Percentiles rank a stretch among this genome's conserved stretches.
These are phyloP conservation scores for Leccinum subgranulosum DNA, from an alignment of 768 basidiomycete genomes.

Conservation along the genomic window DNA sequence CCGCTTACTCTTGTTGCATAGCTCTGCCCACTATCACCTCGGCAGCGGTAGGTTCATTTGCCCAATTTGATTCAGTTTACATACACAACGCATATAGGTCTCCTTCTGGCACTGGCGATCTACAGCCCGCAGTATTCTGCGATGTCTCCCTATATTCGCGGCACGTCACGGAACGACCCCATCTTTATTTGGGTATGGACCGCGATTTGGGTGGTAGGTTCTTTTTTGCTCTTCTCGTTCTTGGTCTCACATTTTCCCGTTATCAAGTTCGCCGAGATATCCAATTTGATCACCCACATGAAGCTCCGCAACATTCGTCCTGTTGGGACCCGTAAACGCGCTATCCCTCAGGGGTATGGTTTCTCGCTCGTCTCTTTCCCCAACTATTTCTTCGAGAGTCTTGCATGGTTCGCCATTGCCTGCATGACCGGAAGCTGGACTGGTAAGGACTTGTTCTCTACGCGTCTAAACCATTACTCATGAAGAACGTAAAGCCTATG, in stretches of 20 bases:
- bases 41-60: slow-evolving; percentile 49
- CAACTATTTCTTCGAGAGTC: slow-evolving; percentile 90
- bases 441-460: slow-evolving; percentile 44
- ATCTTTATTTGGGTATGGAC: slow-evolving; percentile 65
- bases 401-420: slow-evolving; percentile 71
- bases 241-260: not conserved
- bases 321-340: slow-evolving; percentile 68
- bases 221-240: not conserved
- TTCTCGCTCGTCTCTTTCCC: slow-evolving; percentile 86
- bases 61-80: not conserved
- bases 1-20: slow-evolving; percentile 30
- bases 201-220: slow-evolving; percentile 73
- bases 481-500: slow-evolving; percentile 40
- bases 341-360: slow-evolving; percentile 91
- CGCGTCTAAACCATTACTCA: not conserved
- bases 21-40: slow-evolving; percentile 88
- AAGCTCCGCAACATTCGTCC: slow-evolving; percentile 84
- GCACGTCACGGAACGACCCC: slow-evolving; percentile 61
- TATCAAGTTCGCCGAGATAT: slow-evolving; percentile 74
- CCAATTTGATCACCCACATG: slow-evolving; percentile 81
- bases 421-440: slow-evolving; percentile 76
- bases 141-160: slow-evolving; percentile 56
- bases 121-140: slow-evolving; percentile 81
- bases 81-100: slow-evolving; percentile 37
- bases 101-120: slow-evolving; percentile 74